phyloP scores from a whole-genome alignment of 179 eudicot genomes.

The Silene coronaria region DNA sequence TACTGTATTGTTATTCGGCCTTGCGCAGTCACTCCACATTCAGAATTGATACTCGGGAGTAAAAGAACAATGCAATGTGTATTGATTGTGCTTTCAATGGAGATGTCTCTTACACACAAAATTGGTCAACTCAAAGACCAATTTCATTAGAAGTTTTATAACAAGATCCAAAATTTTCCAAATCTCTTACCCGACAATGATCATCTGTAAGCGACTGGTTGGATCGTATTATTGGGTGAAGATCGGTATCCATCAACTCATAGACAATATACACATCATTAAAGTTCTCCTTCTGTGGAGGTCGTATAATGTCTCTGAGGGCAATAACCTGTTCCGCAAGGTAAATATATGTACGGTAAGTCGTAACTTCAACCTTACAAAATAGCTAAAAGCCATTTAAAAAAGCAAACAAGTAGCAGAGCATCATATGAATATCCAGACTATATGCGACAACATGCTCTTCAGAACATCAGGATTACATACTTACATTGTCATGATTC shows the following conservation, averaged over 20 bases:
- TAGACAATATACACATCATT: slow-evolving; percentile 78
- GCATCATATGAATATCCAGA: too few species aligned
- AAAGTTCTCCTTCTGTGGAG: slow-evolving; percentile 72
- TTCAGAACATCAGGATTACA: neutral
- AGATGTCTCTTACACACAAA: neutral
- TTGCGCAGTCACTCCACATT: too few species aligned
- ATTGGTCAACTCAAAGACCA: neutral
- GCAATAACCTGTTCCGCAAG: slow-evolving; percentile 48
- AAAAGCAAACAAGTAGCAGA: too few species aligned
- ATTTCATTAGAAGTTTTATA: too few species aligned
- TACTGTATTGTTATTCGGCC: neutral
- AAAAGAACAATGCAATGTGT: too few species aligned
- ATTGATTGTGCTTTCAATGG: neutral
- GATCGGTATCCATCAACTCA: slow-evolving; percentile 89
- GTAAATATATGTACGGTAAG: neutral
- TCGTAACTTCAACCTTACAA: neutral
- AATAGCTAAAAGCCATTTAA: too few species aligned
- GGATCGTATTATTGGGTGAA: slow-evolving; percentile 75
- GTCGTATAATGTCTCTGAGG: slow-evolving; percentile 63
- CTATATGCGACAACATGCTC: neutral
- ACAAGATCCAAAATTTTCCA: neutral
- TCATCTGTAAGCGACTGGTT: slow-evolving; percentile 63
- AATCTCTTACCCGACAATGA: slow-evolving; percentile 72
- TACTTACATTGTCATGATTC: slow-evolving; percentile 83
- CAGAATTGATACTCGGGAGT: too few species aligned